These are phyloP conservation scores for Ricinus communis DNA, from an alignment of 345 rosid species.

Conservation along the genomic window DNA sequence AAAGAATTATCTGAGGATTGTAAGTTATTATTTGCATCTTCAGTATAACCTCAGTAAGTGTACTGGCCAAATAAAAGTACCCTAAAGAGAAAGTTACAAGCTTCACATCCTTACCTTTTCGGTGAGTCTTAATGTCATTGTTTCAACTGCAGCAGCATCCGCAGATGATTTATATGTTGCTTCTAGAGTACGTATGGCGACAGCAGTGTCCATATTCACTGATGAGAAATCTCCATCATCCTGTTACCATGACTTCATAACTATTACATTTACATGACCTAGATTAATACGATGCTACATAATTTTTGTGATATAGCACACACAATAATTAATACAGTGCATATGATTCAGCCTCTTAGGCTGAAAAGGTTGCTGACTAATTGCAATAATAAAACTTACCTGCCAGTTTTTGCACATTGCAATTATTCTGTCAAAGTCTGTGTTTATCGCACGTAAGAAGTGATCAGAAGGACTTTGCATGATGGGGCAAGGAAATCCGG, in stretches of 20 bases:
- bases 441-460: slow-evolving; percentile 94
- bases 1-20: neutral
- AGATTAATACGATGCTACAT: neutral
- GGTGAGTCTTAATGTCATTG: slow-evolving; percentile 71
- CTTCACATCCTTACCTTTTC: slow-evolving; percentile 52
- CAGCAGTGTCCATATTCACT: slow-evolving; percentile 98
- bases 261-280: neutral
- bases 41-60: neutral
- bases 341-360: neutral
- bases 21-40: neutral
- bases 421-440: slow-evolving; percentile 96
- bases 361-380: neutral
- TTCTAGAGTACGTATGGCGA: slow-evolving; percentile 97
- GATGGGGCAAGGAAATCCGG: slow-evolving; percentile 99
- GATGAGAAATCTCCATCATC: slow-evolving; percentile 98
- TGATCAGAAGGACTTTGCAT: slow-evolving; percentile 99
- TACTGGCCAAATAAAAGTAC: neutral
- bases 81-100: neutral
- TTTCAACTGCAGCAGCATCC: slow-evolving; percentile 88
- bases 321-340: neutral
- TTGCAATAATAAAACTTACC: slow-evolving; percentile 42
- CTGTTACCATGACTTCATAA: slow-evolving; percentile 37
- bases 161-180: slow-evolving; percentile 90
- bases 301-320: neutral
- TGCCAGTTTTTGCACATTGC: slow-evolving; percentile 99